These are phyloP conservation scores for Phytophthora tubulina DNA, from an alignment of 352 stramenopile species.

Conservation along the genomic window DNA sequence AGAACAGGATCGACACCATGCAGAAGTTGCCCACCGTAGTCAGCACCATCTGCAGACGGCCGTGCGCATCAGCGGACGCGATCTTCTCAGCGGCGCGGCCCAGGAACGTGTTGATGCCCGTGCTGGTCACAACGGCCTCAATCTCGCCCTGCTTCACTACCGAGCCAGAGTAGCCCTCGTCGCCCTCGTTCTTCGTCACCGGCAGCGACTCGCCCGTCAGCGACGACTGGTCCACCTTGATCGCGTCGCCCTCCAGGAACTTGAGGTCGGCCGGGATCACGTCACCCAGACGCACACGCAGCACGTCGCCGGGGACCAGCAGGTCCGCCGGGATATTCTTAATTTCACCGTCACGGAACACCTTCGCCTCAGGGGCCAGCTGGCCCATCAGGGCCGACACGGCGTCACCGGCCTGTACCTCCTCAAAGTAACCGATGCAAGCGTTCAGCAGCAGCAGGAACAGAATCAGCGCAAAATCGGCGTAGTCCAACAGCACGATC, in stretches of 20 bases:
- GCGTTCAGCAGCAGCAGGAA: slow-evolving; percentile 79
- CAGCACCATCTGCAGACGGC: slow-evolving; percentile 93
- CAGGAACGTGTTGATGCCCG: slow-evolving; percentile 92
- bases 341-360: slow-evolving; percentile 85
- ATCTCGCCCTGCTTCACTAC: slow-evolving; percentile 92
- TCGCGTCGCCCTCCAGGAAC: slow-evolving; percentile 78
- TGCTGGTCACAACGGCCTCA: slow-evolving; percentile 91
- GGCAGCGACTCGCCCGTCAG: slow-evolving; percentile 95
- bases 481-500: slow-evolving; percentile 83
- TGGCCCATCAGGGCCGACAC: slow-evolving; percentile 91
- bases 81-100: slow-evolving; percentile 90
- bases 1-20: slow-evolving; percentile 88
- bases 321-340: slow-evolving; percentile 71
- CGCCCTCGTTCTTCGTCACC: slow-evolving; percentile 85
- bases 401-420: slow-evolving; percentile 88
- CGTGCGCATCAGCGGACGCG: slow-evolving; percentile 69
- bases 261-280: slow-evolving; percentile 93
- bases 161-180: slow-evolving; percentile 86
- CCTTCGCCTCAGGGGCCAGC: slow-evolving; percentile 86
- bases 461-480: slow-evolving; percentile 78
- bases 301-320: slow-evolving; percentile 79
- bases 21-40: slow-evolving; percentile 94
- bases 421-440: slow-evolving; percentile 83
- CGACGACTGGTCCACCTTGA: slow-evolving; percentile 93
- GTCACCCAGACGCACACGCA: slow-evolving; percentile 87